Percentiles rank a stretch among this genome's conserved stretches.
phyloP scores from a whole-genome alignment of 1,284 basidiomycete genomes.

The Gymnopus androsaceus region DNA sequence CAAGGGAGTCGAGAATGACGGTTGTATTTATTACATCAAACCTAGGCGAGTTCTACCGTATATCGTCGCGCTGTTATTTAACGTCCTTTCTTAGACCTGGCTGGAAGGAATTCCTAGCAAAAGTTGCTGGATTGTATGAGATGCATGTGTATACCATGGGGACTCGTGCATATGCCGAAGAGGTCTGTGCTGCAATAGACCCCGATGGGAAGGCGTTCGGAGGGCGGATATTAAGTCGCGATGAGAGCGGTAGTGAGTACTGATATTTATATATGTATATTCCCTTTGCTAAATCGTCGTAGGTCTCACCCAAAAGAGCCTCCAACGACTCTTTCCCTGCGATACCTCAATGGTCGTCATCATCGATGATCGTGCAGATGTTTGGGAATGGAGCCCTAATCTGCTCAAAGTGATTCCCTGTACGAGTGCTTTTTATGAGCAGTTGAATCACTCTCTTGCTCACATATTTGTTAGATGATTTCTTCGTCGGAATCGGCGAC shows the following conservation, averaged over 20 bases:
- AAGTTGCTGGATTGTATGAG: slow-evolving; percentile 83
- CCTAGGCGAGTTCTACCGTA: slow-evolving; percentile 64
- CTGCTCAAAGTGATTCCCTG: slow-evolving; percentile 96
- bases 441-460: slow-evolving; percentile 9
- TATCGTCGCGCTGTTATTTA: slow-evolving; percentile 17
- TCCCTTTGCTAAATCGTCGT: slow-evolving; percentile 2
- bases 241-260: slow-evolving; percentile 89
- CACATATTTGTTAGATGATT: slow-evolving; percentile 69
- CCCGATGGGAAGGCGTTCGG: slow-evolving; percentile 86
- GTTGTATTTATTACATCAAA: slow-evolving; percentile 97
- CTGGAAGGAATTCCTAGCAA: slow-evolving; percentile 75
- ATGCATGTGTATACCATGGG: slow-evolving; percentile 99
- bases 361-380: slow-evolving; percentile 97
- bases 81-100: slow-evolving; percentile 67
- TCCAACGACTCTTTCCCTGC: slow-evolving; percentile 90
- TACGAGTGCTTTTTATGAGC: slow-evolving; percentile 42
- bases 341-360: slow-evolving; percentile 99
- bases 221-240: slow-evolving; percentile 86
- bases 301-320: slow-evolving; percentile 88
- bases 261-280: slow-evolving; percentile 11
- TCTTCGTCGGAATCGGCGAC: slow-evolving; percentile 98
- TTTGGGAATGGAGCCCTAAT: slow-evolving; percentile 97
- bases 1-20: slow-evolving; percentile 68
- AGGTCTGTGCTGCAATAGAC: slow-evolving; percentile 93
- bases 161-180: slow-evolving; percentile 93